These are phyloP conservation scores for Lepiota venenata DNA, from an alignment of 768 basidiomycete genomes.

Conservation along the genomic window DNA sequence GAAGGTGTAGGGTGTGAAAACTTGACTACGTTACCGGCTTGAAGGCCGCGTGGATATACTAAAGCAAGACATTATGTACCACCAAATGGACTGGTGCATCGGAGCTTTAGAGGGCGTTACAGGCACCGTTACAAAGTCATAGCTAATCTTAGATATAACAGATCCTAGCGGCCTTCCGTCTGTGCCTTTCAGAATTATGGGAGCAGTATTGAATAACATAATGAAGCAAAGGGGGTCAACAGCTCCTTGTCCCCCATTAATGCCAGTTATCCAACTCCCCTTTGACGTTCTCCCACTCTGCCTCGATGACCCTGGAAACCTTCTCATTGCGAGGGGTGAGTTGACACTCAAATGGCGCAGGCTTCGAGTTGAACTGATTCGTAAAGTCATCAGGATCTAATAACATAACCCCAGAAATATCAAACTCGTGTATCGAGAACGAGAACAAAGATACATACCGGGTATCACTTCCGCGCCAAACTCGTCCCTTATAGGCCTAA, in stretches of 20 bases:
- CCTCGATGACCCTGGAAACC: slow-evolving; percentile 1
- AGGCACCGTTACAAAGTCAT: no score
- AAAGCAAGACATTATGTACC: no score
- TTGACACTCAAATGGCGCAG: slow-evolving; percentile 18
- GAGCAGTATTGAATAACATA: no score
- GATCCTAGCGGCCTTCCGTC: no score
- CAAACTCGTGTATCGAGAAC: not conserved
- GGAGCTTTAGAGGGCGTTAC: no score
- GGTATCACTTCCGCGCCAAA: not conserved
- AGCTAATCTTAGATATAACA: no score
- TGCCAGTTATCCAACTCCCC: slow-evolving; percentile 10
- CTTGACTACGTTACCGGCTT: no score
- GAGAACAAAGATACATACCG: slow-evolving; percentile 12
- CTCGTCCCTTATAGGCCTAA: slow-evolving; percentile 13
- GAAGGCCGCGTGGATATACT: no score
- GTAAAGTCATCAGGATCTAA: slow-evolving; percentile 15
- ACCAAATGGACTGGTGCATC: no score
- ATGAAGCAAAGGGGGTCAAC: no score
- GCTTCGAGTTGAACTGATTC: slow-evolving; percentile 19
- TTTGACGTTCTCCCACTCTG: slow-evolving; percentile 8
- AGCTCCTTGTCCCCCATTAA: not conserved
- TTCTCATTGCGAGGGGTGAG: slow-evolving; percentile 12
- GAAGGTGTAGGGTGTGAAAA: no score
- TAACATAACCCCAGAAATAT: not conserved
- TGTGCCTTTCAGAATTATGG: no score